phyloP scores from a whole-genome alignment of 345 rosid genomes.

The Brassica rapa region DNA sequence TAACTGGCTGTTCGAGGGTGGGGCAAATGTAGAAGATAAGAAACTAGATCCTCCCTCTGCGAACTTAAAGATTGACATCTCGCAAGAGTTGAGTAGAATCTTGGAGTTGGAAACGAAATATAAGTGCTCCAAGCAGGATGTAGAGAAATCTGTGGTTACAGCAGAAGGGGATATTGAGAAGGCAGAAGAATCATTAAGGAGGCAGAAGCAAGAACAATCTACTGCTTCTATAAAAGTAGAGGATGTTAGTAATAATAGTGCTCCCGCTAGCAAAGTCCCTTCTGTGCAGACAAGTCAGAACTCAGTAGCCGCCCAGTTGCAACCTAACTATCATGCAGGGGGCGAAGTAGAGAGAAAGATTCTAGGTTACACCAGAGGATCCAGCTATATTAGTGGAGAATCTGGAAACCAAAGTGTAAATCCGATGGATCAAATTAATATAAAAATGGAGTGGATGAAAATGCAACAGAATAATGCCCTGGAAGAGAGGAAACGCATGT shows the following conservation, averaged over 20 bases:
- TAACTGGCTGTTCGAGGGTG: constrained; percentile 69
- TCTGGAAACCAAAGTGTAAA: constrained; percentile 48
- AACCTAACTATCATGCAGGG: constrained; percentile 37
- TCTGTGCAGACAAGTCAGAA: constrained; percentile 44
- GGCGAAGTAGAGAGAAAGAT: constrained; percentile 65
- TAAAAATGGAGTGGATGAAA: constrained; percentile 62
- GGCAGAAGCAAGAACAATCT: constrained; percentile 58
- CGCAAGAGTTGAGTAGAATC: constrained; percentile 75
- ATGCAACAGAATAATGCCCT: constrained; percentile 50
- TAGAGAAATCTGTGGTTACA: constrained; percentile 73
- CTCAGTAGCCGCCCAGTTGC: constrained; percentile 46
- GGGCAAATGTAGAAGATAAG: constrained; percentile 62
- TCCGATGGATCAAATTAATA: constrained; percentile 57
- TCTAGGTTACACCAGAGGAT: constrained; percentile 55
- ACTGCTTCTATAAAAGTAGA: constrained; percentile 54
- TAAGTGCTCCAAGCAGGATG: constrained; percentile 78
- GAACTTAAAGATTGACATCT: constrained; percentile 78
- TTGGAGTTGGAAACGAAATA: constrained; percentile 64
- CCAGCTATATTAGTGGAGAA: constrained; percentile 45
- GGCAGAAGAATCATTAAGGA: constrained; percentile 60
- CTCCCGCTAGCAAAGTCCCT: constrained; percentile 25
- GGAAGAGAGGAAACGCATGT: constrained; percentile 57
- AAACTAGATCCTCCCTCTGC: constrained; percentile 51
- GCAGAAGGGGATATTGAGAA: constrained; percentile 81
- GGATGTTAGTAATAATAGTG: constrained; percentile 54